phyloP scores from a whole-genome alignment of 139 green algal genomes.

The Dunaliella primolecta region DNA sequence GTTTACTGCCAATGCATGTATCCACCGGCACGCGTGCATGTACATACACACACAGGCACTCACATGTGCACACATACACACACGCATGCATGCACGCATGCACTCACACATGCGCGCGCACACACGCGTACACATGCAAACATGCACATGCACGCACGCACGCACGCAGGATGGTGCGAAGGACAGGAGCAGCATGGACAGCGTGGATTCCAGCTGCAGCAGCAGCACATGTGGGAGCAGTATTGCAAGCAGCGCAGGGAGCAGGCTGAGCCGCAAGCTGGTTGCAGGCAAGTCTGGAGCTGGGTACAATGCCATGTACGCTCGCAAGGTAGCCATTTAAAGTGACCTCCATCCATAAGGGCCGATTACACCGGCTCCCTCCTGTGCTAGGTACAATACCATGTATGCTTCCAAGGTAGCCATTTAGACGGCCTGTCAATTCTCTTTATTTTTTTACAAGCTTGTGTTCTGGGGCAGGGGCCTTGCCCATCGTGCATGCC shows the following conservation, averaged over 20 bases:
- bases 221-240: slow-evolving; percentile 6
- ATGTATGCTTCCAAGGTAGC: no score
- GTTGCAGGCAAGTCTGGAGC: not conserved
- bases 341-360: no score
- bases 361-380: no score
- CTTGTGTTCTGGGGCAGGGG: no score
- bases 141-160: not conserved
- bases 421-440: no score
- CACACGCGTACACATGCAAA: not conserved
- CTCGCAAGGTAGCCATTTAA: not conserved
- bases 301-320: not conserved
- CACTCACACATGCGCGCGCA: not conserved
- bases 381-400: no score
- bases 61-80: not conserved
- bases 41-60: not conserved
- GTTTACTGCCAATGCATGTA: no score
- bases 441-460: no score
- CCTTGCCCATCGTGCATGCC: no score
- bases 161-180: not conserved
- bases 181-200: not conserved
- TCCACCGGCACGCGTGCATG: not conserved
- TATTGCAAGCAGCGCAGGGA: not conserved
- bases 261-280: slow-evolving; percentile 1
- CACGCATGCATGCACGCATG: no score
- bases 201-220: no score